Evolutionary conservation across 2,329 filamentous ascomycete species (phyloP), one percentile per base, ranked within the genome.

Genomic region (Chaetomium globosum): DNA sequence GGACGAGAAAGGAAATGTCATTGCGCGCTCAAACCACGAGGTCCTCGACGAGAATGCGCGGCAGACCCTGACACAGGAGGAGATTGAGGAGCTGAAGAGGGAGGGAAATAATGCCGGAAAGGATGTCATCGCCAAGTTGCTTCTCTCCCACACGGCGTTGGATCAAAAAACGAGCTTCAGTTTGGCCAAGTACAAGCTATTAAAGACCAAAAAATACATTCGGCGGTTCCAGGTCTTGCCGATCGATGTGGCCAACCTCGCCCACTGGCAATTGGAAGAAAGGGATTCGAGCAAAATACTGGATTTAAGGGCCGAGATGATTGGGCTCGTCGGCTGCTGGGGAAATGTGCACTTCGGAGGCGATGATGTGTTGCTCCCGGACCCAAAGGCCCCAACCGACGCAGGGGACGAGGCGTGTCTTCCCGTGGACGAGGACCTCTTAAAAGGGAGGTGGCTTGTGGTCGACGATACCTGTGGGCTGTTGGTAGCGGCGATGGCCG

Each of bases 151-250:
- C 77, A 89, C 91, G 21, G 91, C 89, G 1, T 84, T 99, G 52
- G 93, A 96, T 71, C 90, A 98, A 79, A 99, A 99, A 82, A 98
- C 95, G 0, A 84, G 88, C 0, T 99, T 96, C 74, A 96, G 93
- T 2, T 81, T 97, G 65, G 93, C 94, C 52, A 99, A 99, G 77
- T 99, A 99, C 78, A 97, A 95, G 73, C 81, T 98, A 21, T 83
- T 96, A 54, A 99, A 99, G 80, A 90, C 91, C 69, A 93, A 89
- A 75, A 99, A 99, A 78, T 98, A 96, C 75, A 85, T 98, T 69
- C 89, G 90, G 72, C 84, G 93, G 13, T 98, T 99, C 74, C 92
- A 90, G 0, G 86, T 95, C 1, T 77, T 96, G 59, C 94, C 94
- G 0, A 79, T 98, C 71, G 93, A 97, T 73, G 87, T 96, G 16